Evolutionary conservation across 768 basidiomycete genomes (phyloP), one percentile per base, ranked within the genome.

Genomic region (Amylocystis lapponica): DNA sequence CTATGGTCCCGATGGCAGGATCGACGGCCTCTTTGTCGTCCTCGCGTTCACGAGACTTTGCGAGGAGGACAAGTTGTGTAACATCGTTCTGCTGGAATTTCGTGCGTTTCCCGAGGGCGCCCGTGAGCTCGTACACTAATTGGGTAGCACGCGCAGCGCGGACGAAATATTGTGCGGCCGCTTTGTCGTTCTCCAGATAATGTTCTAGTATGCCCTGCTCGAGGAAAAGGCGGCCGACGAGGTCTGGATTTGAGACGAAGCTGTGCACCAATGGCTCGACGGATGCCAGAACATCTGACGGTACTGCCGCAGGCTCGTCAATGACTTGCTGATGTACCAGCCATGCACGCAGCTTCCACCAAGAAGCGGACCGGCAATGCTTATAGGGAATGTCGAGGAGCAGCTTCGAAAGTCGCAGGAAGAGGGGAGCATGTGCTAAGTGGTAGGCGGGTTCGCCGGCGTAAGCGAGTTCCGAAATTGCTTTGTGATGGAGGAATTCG

Each of bases 361-460:
- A 92, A 3, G 72, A 58, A 14, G 64, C 65, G 13, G 83, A 79
- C 29, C 55, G 57, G 40, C 80, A 62, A 48, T 75, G 70, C 17
- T 59, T 59, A 52, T 71, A 79, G 2, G 75, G 71, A 9, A 66
- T 61, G 14, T 66, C 66, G 48, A 95, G 65, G 36, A 96, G 68
- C 20, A 88, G 66, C 54, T 85, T 77, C 0, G 94, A 78, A 42
- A 94, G 66, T 23, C 81, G 75, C 37, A 98, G 74, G 55, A 95
- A 81, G 17, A 76, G 62, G 5, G 92, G 74, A 27, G 63, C 66
- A 53, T 72, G 72, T 7, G 82, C 74, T 34, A 98, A 86, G 61
- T 98, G 96, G 65, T 98, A 99, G 0, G 89, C 91, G 8, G 96
- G 96, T 66, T 98, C 96, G 3, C 96, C 96, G 4, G 80, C 79